Conservation (phyloP, 2,329 filamentous ascomycete genomes). For the Juglanconis sp. region DNA sequence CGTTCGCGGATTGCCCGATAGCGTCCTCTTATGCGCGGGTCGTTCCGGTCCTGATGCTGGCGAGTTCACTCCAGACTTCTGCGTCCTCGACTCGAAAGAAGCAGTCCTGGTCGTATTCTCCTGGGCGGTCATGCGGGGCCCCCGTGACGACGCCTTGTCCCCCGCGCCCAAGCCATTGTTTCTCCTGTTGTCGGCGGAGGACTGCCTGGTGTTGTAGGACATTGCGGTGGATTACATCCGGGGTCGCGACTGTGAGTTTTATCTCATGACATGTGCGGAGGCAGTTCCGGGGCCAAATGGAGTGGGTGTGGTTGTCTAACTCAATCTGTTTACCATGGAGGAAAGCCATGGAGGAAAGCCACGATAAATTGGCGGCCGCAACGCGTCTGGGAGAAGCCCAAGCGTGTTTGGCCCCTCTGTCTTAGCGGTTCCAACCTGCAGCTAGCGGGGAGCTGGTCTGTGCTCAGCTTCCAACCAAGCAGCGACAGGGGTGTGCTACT, state of each 20-base stretch:
- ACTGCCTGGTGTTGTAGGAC: slow-evolving; percentile 25
- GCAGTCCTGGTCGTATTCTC: slow-evolving; percentile 32
- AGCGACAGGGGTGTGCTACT: slow-evolving; percentile 5
- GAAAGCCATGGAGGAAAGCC: neutral
- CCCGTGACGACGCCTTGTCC: slow-evolving; percentile 18
- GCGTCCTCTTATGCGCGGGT: slow-evolving; percentile 51
- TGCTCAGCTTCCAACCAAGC: slow-evolving; percentile 1
- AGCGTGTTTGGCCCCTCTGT: too few species aligned
- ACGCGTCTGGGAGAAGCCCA: slow-evolving; percentile 3
- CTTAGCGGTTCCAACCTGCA: too few species aligned
- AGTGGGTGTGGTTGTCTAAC: neutral
- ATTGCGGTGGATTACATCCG: slow-evolving; percentile 27
- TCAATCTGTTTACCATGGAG: slow-evolving; percentile 8
- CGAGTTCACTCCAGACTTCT: slow-evolving; percentile 25
- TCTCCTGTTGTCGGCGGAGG: slow-evolving; percentile 25
- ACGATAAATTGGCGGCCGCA: slow-evolving; percentile 7
- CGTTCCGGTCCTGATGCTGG: slow-evolving; percentile 13
- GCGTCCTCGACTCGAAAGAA: slow-evolving; percentile 29
- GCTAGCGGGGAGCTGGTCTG: neutral
- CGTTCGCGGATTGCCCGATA: slow-evolving; percentile 55
- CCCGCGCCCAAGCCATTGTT: slow-evolving; percentile 19
- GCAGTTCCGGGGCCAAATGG: neutral
- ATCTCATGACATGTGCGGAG: slow-evolving; percentile 6
- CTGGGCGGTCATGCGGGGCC: slow-evolving; percentile 26
- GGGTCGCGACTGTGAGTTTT: slow-evolving; percentile 7